phyloP scores from a whole-genome alignment of 2,329 filamentous ascomycete genomes.

The Ascochyta fabae region DNA sequence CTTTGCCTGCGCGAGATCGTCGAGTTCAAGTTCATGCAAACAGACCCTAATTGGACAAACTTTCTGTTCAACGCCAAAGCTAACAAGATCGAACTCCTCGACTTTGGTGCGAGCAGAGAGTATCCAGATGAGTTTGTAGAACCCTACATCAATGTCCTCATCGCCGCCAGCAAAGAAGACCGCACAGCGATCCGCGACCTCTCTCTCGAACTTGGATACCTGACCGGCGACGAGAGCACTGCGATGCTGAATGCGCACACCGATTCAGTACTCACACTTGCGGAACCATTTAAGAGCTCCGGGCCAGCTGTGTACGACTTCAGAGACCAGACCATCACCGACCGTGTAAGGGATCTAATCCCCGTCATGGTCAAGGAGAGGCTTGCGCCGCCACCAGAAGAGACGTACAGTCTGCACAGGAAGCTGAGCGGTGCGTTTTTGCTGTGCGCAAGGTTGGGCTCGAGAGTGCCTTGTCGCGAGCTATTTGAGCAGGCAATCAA shows the following conservation, averaged over 20 bases:
- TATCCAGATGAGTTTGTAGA: conserved; percentile 81
- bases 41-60: conserved; percentile 99
- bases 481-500: conserved; percentile 70
- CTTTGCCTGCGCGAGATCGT: conserved; percentile 91
- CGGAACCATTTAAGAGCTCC: conserved; percentile 80
- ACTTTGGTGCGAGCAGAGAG: conserved; percentile 91
- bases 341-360: conserved; percentile 85
- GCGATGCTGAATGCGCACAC: conserved; percentile 90
- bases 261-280: conserved; percentile 85
- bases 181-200: conserved; percentile 67
- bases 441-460: conserved; percentile 85
- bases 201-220: conserved; percentile 81
- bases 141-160: conserved; percentile 79
- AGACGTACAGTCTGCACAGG: conserved; percentile 94
- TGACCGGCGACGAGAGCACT: conserved; percentile 86
- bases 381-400: conserved; percentile 89
- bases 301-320: conserved; percentile 92
- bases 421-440: conserved; percentile 96
- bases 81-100: conserved; percentile 83
- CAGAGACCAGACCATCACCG: conserved; percentile 91
- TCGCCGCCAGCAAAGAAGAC: conserved; percentile 78
- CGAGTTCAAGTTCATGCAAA: conserved; percentile 98
- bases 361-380: conserved; percentile 92
- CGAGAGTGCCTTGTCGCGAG: conserved; percentile 78
- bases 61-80: conserved; percentile 83